Evolutionary conservation across 345 rosid genomes (phyloP), one percentile per base, ranked within the genome.

Genomic region (Hibiscus tridactylites): DNA sequence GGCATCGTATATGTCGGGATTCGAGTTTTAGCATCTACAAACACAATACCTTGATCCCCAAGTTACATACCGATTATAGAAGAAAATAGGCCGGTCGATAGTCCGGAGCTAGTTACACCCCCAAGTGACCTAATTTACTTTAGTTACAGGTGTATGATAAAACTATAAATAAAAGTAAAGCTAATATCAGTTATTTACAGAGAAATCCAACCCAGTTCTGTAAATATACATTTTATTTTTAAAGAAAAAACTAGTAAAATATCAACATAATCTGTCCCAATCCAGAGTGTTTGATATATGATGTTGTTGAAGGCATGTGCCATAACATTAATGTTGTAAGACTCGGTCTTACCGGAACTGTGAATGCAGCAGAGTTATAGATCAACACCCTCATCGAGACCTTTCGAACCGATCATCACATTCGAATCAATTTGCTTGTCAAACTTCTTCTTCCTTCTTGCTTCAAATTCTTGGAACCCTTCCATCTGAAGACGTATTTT

Each of bases 361-460:
- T 24, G 21, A 42, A 62, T 42, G 64, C 29, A 56, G n/a, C 16
- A 17, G 31, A 15, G 52, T 79, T 79, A 83, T 71, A 87, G 76
- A 80, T 94, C 98, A 61, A 94, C 88, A 63, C 98, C 98, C 74
- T 88, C 93, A 57, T 93, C 98, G 13, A 93, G 94, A 80, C 90
- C 97, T 80, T 85, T 88, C 3, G 98, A 93, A 79, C 96, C 67
- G 47, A 93, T 93, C 97, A 93, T 91, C 85, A 94, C 96, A 69
- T 94, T 94, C 1, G 95, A 88, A 81, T 94, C 98, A 17, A 94
- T 94, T 74, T 94, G 98, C 82, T 94, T 91, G 84, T 94, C 98
- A 61, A 90, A 91, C 76, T 94, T 94, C 85, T 80, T 90, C 87
- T 85, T 94, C 77, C 98, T 87, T 85, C 97, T 87, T 63, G 83